These are phyloP conservation scores for Fusarium foetens DNA, from an alignment of 2,329 filamentous ascomycete genomes.

Conservation along the genomic window DNA sequence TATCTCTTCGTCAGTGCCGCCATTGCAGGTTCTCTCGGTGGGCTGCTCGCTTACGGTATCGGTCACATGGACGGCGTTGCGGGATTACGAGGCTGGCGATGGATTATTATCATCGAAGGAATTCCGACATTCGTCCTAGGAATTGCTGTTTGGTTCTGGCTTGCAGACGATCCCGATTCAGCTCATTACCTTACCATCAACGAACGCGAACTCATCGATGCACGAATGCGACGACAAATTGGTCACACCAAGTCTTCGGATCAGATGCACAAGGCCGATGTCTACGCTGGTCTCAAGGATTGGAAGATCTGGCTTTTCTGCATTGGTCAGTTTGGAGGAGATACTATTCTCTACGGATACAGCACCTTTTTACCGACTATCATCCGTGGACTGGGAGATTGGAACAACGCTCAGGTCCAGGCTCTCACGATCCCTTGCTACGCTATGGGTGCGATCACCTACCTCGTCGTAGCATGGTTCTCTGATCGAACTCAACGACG, in stretches of 20 bases:
- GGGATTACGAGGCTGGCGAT: slow-evolving; percentile 55
- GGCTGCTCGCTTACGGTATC: slow-evolving; percentile 46
- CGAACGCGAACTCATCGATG: slow-evolving; percentile 55
- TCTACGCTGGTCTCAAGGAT: slow-evolving; percentile 66
- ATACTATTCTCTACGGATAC: slow-evolving; percentile 71
- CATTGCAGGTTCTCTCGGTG: slow-evolving; percentile 41
- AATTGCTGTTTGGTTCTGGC: slow-evolving; percentile 43
- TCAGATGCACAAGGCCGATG: slow-evolving; percentile 61
- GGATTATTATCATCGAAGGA: slow-evolving; percentile 68
- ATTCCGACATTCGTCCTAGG: slow-evolving; percentile 50
- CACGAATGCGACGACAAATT: slow-evolving; percentile 45
- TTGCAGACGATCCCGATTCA: slow-evolving; percentile 52
- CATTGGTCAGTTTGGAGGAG: slow-evolving; percentile 68
- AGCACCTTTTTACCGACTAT: slow-evolving; percentile 75
- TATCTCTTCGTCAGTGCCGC: slow-evolving; percentile 44
- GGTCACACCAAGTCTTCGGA: slow-evolving; percentile 45
- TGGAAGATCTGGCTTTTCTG: slow-evolving; percentile 70
- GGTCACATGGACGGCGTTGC: slow-evolving; percentile 48
- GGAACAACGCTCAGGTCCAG: slow-evolving; percentile 58
- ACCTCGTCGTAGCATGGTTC: slow-evolving; percentile 65
- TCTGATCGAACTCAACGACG: slow-evolving; percentile 68
- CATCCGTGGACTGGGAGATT: slow-evolving; percentile 66
- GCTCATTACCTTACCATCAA: slow-evolving; percentile 66
- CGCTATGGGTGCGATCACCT: slow-evolving; percentile 68
- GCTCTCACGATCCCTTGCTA: slow-evolving; percentile 77